Evolutionary conservation across 2,329 filamentous ascomycete species (phyloP).

Genomic region (Ceratocystis ficicola): DNA sequence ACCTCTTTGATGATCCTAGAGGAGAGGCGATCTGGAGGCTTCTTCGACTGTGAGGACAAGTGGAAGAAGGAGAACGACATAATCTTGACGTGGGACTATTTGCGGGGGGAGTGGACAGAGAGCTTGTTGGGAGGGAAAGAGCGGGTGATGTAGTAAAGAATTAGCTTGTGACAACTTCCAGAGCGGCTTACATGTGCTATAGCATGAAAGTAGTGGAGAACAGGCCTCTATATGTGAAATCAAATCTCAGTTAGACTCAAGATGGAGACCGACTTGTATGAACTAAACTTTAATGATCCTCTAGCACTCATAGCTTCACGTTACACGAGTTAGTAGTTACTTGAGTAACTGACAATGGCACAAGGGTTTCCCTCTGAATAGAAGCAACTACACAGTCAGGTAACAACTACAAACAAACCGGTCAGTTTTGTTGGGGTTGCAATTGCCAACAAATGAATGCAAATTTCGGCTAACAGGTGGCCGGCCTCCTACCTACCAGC

Average conservation of each 20-base stretch:
- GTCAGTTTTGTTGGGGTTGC: background rate
- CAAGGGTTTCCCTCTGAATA: background rate
- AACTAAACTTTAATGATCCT: background rate
- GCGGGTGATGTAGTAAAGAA: no score
- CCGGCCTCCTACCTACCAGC: background rate
- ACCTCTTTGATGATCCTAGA: conserved; percentile 9
- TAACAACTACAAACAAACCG: background rate
- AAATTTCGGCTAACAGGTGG: background rate
- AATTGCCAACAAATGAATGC: background rate
- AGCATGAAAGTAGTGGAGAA: no score
- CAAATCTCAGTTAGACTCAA: background rate
- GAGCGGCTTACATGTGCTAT: no score
- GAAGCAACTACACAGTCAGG: background rate
- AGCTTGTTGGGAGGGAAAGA: background rate
- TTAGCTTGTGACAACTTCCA: no score
- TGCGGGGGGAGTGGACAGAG: background rate
- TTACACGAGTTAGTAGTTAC: background rate
- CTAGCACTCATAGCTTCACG: background rate
- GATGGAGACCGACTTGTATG: background rate
- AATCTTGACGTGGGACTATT: conserved; percentile 6
- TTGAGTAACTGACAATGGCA: background rate
- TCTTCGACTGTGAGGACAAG: background rate
- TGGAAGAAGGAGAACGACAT: background rate
- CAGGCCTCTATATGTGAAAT: no score
- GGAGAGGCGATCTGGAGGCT: background rate